These are phyloP conservation scores for Limnanthes douglasii DNA, from an alignment of 345 rosid genomes.

Conservation along the genomic window DNA sequence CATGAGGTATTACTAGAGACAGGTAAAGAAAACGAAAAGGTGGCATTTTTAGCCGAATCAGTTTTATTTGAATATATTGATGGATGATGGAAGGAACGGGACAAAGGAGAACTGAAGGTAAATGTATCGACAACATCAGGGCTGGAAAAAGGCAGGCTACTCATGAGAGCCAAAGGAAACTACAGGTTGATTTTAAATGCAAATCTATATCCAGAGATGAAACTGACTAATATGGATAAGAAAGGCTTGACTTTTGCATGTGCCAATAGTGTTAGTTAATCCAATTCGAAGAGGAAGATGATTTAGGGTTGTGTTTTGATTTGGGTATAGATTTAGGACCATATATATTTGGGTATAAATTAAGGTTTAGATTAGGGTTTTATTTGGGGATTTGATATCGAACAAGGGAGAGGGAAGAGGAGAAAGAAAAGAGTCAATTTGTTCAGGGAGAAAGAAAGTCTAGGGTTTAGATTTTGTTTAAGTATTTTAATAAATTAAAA, in stretches of 20 bases:
- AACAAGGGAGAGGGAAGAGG: no score
- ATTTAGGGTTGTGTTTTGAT: no score
- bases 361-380: no score
- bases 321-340: no score
- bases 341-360: no score
- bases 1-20: slow-evolving; percentile 78
- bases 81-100: slow-evolving; percentile 93
- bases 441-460: no score
- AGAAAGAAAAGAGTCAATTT: no score
- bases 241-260: slow-evolving; percentile 89
- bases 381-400: no score
- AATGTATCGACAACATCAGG: slow-evolving; percentile 50
- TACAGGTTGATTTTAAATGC: slow-evolving; percentile 85
- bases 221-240: slow-evolving; percentile 89
- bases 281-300: no score
- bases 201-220: slow-evolving; percentile 81
- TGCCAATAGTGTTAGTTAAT: slow-evolving; percentile 50
- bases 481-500: no score
- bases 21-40: slow-evolving; percentile 87
- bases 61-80: slow-evolving; percentile 56
- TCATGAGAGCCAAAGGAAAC: slow-evolving; percentile 92
- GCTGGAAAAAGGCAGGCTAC: slow-evolving; percentile 47
- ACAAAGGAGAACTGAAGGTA: slow-evolving; percentile 87
- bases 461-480: no score
- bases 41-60: slow-evolving; percentile 64